A percentile compares a stretch with the other conserved stretches of the same genome.
Conservation (phyloP, 352 stramenopile species). For the Elongisporangium anandrum region DNA sequence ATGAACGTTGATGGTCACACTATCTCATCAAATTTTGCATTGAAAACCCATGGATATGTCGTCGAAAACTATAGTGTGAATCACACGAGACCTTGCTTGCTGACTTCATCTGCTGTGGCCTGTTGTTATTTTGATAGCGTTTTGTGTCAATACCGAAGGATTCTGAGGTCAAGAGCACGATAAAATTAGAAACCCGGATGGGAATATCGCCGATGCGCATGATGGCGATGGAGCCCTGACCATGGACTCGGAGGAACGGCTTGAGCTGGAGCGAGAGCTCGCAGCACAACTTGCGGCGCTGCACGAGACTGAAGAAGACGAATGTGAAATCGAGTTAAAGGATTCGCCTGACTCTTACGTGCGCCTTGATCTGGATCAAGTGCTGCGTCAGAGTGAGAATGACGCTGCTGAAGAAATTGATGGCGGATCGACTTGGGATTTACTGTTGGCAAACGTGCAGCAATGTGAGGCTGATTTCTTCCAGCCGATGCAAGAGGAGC, state of each 20-base stretch:
- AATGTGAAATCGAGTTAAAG: neutral
- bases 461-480: constrained; percentile 40
- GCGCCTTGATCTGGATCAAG: constrained; percentile 25
- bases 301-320: constrained; percentile 1
- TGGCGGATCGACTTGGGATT: constrained; percentile 16
- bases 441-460: constrained; percentile 33
- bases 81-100: too few relatives aligned
- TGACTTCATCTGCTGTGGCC: too few relatives aligned
- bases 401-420: neutral
- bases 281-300: constrained; percentile 29
- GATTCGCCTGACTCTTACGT: constrained; percentile 14
- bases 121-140: too few relatives aligned
- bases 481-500: constrained; percentile 17
- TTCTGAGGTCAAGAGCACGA: too few relatives aligned
- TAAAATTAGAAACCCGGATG: neutral
- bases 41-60: too few relatives aligned
- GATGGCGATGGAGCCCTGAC: neutral
- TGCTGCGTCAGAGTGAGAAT: constrained; percentile 9
- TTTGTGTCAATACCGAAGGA: too few relatives aligned
- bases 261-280: constrained; percentile 38
- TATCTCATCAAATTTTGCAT: too few relatives aligned
- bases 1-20: too few relatives aligned
- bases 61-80: too few relatives aligned
- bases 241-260: constrained; percentile 40
- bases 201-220: neutral